Percentiles rank a stretch among this genome's conserved stretches.
Conservation (phyloP, 176 grass and related monocot species). For the Aegilops longissima region DNA sequence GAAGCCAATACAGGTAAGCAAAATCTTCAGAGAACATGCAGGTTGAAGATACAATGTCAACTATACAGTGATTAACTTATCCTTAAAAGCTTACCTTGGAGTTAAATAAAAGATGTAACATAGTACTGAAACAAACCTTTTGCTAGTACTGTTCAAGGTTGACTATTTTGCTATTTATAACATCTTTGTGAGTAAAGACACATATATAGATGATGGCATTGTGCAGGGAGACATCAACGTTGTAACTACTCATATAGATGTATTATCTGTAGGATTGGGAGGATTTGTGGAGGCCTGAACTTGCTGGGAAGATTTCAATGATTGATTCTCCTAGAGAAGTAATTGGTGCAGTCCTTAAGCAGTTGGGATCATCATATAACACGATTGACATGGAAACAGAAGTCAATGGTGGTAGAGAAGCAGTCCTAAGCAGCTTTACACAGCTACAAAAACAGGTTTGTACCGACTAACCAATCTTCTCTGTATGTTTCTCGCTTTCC, state of each 20-base stretch:
- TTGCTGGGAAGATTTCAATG: slow-evolving; percentile 88
- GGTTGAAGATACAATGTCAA: not conserved
- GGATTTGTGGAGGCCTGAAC: slow-evolving; percentile 91
- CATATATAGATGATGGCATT: not conserved
- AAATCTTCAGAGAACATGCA: not conserved
- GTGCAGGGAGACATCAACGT: not conserved
- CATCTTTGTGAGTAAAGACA: not conserved
- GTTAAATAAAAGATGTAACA: slow-evolving; percentile 1
- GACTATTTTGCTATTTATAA: not conserved
- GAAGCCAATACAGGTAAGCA: slow-evolving; percentile 76
- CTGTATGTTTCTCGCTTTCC: not conserved
- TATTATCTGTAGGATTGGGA: slow-evolving; percentile 67
- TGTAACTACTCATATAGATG: not conserved
- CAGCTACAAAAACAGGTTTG: slow-evolving; percentile 75
- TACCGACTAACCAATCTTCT: not conserved
- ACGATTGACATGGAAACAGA: slow-evolving; percentile 63
- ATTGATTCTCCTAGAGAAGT: slow-evolving; percentile 89
- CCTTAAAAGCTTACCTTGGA: not conserved
- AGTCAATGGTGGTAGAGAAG: slow-evolving; percentile 71
- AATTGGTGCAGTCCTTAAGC: slow-evolving; percentile 86
- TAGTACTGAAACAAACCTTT: not conserved
- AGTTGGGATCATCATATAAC: slow-evolving; percentile 86
- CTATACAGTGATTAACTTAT: not conserved
- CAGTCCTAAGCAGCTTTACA: slow-evolving; percentile 56
- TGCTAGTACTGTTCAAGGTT: not conserved